Evolutionary conservation across 2,329 filamentous ascomycete genomes (phyloP), one percentile per base, ranked within the genome.

Genomic region (Apiospora sp.): DNA sequence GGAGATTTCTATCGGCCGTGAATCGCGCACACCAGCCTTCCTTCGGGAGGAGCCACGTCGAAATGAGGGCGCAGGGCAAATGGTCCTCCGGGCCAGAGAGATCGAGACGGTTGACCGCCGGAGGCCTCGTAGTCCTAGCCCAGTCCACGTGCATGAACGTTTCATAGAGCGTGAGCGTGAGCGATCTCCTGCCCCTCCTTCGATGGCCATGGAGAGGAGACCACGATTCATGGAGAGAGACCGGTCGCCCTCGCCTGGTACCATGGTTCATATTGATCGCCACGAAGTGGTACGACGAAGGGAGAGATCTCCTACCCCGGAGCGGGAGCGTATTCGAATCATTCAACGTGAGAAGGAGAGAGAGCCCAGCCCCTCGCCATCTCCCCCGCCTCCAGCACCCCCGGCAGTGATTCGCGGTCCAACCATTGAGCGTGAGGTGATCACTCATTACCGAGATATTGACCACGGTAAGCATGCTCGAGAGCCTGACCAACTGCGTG

Each of bases 391-490:
- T 4, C 86, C 87, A 16, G 87, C 88, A n/a, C 89, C 89, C 64
- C 91, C 90, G 43, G 88, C 88, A 75, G 87, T 93, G 64, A 92
- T 96, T 77, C 89, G 91, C 58, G 91, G 92, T 27, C 94, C 94
- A 46, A 93, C 92, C 0, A 94, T 97, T 77, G 93, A 96, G 82
- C 91, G 96, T 79, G 94, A 98, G 80, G 91, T 97, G 73, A 95
- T 97, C 76, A 97, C 94, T 0, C 94, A 96, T 83, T 96, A 96
- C 80, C 89, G 92, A 72, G 93, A 96, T 79, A 92, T 97, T 77
- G 93, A 97, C 79, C 94, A 97, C 83, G 95, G 93, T 94, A 86
- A 80, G 70, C 73, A n/a, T 41, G 3, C n/a, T 14, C 3, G 34
- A 64, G 19, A 41, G 5, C 34, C 58, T 19, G 19, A 10, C 58